phyloP scores from a whole-genome alignment of 495 filamentous ascomycete genomes.

The Cercophora newfieldiana region DNA sequence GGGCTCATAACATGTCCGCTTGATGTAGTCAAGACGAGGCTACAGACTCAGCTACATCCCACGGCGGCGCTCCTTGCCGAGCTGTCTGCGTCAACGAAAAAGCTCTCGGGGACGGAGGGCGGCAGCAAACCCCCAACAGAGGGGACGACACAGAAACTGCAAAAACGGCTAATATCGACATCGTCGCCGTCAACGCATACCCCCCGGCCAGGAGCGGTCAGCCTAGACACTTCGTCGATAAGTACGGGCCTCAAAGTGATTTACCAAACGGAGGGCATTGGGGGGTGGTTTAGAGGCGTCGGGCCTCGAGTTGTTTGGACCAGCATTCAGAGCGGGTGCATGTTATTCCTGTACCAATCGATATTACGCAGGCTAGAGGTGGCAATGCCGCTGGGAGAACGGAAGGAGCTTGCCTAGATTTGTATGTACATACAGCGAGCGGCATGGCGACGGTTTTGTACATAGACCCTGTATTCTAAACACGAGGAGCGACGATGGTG shows the following conservation, averaged over 20 bases:
- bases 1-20: constrained; percentile 93
- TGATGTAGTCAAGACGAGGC: constrained; percentile 94
- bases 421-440: constrained; percentile 9
- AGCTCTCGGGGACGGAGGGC: constrained; percentile 15
- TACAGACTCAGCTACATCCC: constrained; percentile 88
- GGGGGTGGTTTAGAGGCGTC: constrained; percentile 92
- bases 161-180: constrained; percentile 75
- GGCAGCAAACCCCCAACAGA: constrained; percentile 22
- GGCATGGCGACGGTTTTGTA: constrained; percentile 22
- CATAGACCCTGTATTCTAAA: constrained; percentile 30
- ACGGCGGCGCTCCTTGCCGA: constrained; percentile 12
- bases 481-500: constrained; percentile 1
- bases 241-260: constrained; percentile 81
- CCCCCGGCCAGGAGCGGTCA: constrained; percentile 67
- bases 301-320: constrained; percentile 96
- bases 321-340: constrained; percentile 92
- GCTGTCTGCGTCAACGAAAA: constrained; percentile 2
- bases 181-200: constrained; percentile 80
- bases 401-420: constrained; percentile 25
- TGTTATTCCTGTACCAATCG: constrained; percentile 94
- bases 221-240: constrained; percentile 84
- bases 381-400: constrained; percentile 45
- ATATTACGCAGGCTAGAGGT: constrained; percentile 73
- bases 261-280: constrained; percentile 82
- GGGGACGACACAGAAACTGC: constrained; percentile 38